Base-by-base conservation (phyloP, 805 yeast genomes). In the Lipomyces yamanashiensis region DNA sequence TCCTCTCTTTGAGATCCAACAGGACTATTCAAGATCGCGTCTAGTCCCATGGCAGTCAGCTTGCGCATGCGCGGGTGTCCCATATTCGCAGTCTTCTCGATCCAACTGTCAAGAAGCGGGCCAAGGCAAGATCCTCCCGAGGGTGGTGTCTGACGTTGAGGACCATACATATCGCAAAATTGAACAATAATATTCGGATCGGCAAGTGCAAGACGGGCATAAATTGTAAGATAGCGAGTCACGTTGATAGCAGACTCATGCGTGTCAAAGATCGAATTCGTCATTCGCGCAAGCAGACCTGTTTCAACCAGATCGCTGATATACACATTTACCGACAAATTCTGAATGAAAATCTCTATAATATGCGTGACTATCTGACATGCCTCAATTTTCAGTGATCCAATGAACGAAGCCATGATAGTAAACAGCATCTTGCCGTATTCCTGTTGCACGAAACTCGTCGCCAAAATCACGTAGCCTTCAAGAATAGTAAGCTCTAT, bases 21-120 rank as follows among this genome's bases (percentile, higher is more conserved):
- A 12, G 52, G 59, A 9, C 48, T 41, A n/a, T 7, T 43, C 12
- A 84, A 69, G 56, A 88, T 69, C 10, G 86, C 76, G 2, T 87
- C 77, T 8, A 89, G 73, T 0, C 90, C 95, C 63, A 90, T 74
- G 2, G 86, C 76, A 67, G 83, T 85, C 58, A 87, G 77, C 74
- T 93, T 93, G 66, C 88, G 85, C 68, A 85, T 84, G 63, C 90
- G 81, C 0, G 96, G 92, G 70, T 87, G 91, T 48, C 88, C 89
- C 61, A 89, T 82, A 63, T 84, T 84, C 33, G 79, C 77, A 47
- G 79, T 75, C 78, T 66, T 67, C 13, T 67, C 68, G 13, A 75
- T 47, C 80, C 80, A 77, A 21, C 37, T 56, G 34, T 70, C 71
- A 28, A 74, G 53, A 10, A 74, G 43, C n/a, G 55, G 58, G 10